Evolutionary conservation across 2,329 filamentous ascomycete genomes (phyloP).

Genomic region (Aureobasidium sp.): DNA sequence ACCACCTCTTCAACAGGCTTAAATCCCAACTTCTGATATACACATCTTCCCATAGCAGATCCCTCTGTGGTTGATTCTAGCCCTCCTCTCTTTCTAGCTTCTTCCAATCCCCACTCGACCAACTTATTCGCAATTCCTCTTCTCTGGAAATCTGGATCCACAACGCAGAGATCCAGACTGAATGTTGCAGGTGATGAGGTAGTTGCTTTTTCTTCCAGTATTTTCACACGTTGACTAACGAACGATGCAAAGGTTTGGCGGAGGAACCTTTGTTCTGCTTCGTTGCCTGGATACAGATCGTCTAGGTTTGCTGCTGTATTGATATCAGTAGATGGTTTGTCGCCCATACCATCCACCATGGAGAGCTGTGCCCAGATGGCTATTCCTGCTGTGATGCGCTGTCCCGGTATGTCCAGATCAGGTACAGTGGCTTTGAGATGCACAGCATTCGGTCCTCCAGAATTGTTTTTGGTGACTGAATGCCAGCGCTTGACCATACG

Average conservation of each 20-base stretch:
- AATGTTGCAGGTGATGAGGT: constrained; percentile 51
- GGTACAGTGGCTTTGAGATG: constrained; percentile 62
- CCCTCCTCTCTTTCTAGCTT: constrained; percentile 37
- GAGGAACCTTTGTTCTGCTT: constrained; percentile 52
- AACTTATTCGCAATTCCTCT: constrained; percentile 40
- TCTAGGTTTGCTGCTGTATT: constrained; percentile 29
- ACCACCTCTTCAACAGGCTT: constrained; percentile 35
- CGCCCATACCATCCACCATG: constrained; percentile 54
- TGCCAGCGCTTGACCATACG: constrained; percentile 51
- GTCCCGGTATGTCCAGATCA: constrained; percentile 32
- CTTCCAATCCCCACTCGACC: constrained; percentile 37
- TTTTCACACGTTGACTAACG: constrained; percentile 47
- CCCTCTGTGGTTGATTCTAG: constrained; percentile 42
- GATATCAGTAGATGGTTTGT: constrained; percentile 41
- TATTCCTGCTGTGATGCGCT: constrained; percentile 51
- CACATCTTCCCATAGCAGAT: constrained; percentile 37
- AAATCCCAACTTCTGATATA: constrained; percentile 38
- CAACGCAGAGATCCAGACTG: constrained; percentile 57
- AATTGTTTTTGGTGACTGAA: constrained; percentile 42
- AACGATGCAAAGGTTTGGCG: constrained; percentile 52
- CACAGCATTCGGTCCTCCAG: constrained; percentile 55
- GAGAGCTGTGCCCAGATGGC: constrained; percentile 65
- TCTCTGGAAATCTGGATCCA: constrained; percentile 61
- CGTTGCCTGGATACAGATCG: constrained; percentile 19
- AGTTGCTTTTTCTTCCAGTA: constrained; percentile 46